phyloP scores from a whole-genome alignment of 306 rosid species.

The Acacia crassicarpa region DNA sequence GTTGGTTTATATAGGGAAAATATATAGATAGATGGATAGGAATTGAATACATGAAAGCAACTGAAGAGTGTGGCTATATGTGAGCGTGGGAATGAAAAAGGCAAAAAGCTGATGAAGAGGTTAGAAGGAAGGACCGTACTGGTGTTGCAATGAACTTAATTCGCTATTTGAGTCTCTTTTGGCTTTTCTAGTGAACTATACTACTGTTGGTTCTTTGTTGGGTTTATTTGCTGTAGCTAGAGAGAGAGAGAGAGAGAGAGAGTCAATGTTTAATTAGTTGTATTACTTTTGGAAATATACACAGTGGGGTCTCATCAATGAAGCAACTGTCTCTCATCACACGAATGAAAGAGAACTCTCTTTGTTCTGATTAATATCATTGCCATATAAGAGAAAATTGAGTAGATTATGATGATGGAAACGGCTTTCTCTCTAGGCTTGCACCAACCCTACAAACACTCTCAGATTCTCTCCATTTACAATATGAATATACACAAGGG shows the following conservation, averaged over 20 bases:
- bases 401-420: background rate
- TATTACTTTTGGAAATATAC: background rate
- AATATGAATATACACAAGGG: background rate
- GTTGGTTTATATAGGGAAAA: slow-evolving; percentile 24
- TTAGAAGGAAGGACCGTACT: slow-evolving; percentile 20
- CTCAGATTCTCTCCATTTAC: background rate
- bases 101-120: background rate
- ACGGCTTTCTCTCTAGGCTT: slow-evolving; percentile 41
- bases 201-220: slow-evolving; percentile 39
- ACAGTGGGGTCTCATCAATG: background rate
- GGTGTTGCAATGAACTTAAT: slow-evolving; percentile 1
- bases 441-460: slow-evolving; percentile 3
- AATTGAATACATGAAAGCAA: slow-evolving; percentile 41
- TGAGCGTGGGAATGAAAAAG: slow-evolving; percentile 33
- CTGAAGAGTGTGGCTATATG: slow-evolving; percentile 31
- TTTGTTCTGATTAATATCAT: background rate
- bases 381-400: slow-evolving; percentile 12
- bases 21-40: background rate
- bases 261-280: background rate
- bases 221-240: slow-evolving; percentile 8
- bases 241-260: slow-evolving; percentile 6
- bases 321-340: slow-evolving; percentile 51
- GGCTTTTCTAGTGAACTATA: slow-evolving; percentile 47
- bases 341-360: slow-evolving; percentile 42
- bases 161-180: slow-evolving; percentile 29